Evolutionary conservation across 106 monocot species (phyloP), one percentile per base, ranked within the genome.

Genomic region (Allium cepa): DNA sequence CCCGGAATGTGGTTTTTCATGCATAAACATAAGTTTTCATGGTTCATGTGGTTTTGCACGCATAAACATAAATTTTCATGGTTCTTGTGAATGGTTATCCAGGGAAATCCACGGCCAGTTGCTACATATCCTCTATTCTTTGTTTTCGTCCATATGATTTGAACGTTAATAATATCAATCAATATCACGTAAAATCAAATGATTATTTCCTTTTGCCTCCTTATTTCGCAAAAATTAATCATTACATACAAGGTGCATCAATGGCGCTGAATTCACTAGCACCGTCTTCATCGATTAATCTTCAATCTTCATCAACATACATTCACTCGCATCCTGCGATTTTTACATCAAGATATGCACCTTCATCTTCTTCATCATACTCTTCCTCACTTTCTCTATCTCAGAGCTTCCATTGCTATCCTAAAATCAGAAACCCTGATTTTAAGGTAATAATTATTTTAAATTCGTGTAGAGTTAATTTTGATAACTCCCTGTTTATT

Each of bases 251-350:
- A 11, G 17, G 49, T 17, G 11, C 9, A 13, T 16, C 18, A 49
- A 65, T 65, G 65, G 65, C 65, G 65, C 49, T 65, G 49, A 65
- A 50, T 65, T 49, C 65, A 65, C 47, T 49, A 50, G 65, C 65
- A 18, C 3, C 65, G 4, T 17, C 65, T 18, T 65, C 48, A 11
- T 50, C 48, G 1, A 5, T 17, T 18, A 17, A 45, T 18, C 65
- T 50, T 9, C 47, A 65, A 8, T 50, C 50, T 18, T 65, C 65
- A 10, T 13, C n/a, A 16, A 65, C 11, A 10, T 50, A 17, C 49
- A 16, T 50, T 10, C 65, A 13, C 49, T 65, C n/a, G 16, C 49
- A 5, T 50, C 65, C n/a, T 65, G 17, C 49, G 16, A 15, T 11
- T 10, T 3, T 18, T 15, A 7, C 65, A 1, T 50, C 49, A 16